Evolutionary conservation across 306 rosid species (phyloP), one percentile per base, ranked within the genome.

Genomic region (Calophaca sinica): DNA sequence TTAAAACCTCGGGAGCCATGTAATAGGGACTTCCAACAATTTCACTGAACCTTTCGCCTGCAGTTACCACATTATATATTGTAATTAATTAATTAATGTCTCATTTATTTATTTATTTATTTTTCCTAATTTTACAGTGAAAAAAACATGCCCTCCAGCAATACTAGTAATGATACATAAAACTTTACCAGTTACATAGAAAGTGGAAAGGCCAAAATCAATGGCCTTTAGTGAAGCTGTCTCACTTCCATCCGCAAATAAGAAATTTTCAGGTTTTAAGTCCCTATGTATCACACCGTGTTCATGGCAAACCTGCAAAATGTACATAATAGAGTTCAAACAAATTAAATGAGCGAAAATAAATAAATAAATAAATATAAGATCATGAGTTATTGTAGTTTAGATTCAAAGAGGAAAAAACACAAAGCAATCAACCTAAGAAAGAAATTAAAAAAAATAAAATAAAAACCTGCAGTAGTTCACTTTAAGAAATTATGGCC

Each of bases 1-100:
- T 86, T 14, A 94, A 74, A 2, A 94, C 97, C 79, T 94, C 98
- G 0, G 98, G 98, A 75, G 98, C 98, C 98, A 94, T 94, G 87
- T 94, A 94, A 85, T 94, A 94, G 46, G 98, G 98, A 74, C 98
- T 94, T 79, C 98, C 98, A 57, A 94, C 98, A 68, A 94, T 91
- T 81, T 94, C 97, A 79, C 49, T 71, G 81, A 91, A 94, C 82
- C 89, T 81, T 86, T 94, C 91, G 9, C 93, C 98, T 94, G 87
- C 61, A 36, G 3, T 4, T 2, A 68, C 32, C 66, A 45, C 45
- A 63, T 57, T 15, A 35, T 12, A 54, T 4, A 32, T 72, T 11
- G 59, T 20, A 20, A 20, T 20, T 20, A 20, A 20, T 20, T 20
- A 20, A 20, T 20, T 20, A 20, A 20, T 20, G 26, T 20, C 26